Evolutionary conservation across 805 yeast species (phyloP).

Genomic region (Wickerhamomyces canadensis): DNA sequence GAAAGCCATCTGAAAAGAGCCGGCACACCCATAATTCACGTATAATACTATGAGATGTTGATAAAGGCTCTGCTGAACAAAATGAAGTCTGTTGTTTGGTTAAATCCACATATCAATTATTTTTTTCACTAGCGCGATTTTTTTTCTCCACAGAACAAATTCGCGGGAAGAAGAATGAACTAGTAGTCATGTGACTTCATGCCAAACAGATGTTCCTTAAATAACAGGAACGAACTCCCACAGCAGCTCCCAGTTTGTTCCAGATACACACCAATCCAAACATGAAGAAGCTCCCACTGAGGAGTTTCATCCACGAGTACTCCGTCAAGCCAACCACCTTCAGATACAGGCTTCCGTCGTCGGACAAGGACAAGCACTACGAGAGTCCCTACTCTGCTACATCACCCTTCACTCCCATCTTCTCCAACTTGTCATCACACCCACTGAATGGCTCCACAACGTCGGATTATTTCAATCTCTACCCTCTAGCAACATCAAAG

Average conservation of each 20-base stretch:
- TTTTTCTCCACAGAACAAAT: no score
- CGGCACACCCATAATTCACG: constrained; percentile 79
- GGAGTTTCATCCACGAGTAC: constrained; percentile 13
- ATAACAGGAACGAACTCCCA: no score
- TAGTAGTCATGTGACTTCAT: not conserved
- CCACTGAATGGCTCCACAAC: constrained; percentile 15
- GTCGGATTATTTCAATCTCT: constrained; percentile 15
- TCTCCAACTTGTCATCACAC: constrained; percentile 10
- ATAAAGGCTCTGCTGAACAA: no score
- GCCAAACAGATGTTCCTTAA: no score
- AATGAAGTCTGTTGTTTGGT: no score
- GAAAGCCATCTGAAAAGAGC: constrained; percentile 97
- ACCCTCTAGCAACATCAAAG: constrained; percentile 13
- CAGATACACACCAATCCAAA: not conserved
- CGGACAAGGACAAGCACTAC: constrained; percentile 1
- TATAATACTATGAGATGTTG: not conserved
- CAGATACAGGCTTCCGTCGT: constrained; percentile 17
- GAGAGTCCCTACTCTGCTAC: constrained; percentile 10
- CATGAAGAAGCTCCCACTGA: not conserved
- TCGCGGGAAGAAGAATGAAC: constrained; percentile 1
- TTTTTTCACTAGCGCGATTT: no score
- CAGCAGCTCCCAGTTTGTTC: not conserved
- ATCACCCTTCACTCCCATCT: constrained; percentile 14
- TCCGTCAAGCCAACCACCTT: constrained; percentile 19
- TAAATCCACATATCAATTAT: no score